A percentile compares a stretch with the other conserved stretches of the same genome.
These are phyloP conservation scores for Botryotinia narcissicola DNA, from an alignment of 2,329 filamentous ascomycete genomes.

Conservation along the genomic window DNA sequence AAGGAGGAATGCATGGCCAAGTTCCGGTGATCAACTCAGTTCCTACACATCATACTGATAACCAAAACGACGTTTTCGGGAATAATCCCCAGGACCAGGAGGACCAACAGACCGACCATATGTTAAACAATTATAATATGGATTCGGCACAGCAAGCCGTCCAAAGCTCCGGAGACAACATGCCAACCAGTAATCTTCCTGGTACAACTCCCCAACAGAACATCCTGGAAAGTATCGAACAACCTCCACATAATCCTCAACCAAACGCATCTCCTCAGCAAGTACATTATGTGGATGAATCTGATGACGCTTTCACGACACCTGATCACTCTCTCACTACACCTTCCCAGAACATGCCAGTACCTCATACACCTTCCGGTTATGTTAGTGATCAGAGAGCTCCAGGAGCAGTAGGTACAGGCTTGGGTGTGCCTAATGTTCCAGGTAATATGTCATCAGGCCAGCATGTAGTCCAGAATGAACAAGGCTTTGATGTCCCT, in stretches of 20 bases:
- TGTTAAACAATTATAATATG: no score
- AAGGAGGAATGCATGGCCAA: neutral
- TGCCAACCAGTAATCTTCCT: neutral
- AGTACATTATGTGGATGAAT: no score
- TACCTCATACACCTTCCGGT: neutral
- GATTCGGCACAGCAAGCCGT: neutral
- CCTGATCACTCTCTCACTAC: neutral
- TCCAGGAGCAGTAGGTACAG: neutral
- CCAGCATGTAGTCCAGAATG: no score
- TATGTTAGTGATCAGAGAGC: neutral
- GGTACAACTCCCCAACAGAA: neutral
- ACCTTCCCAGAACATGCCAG: neutral
- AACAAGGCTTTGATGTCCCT: no score
- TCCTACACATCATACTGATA: no score
- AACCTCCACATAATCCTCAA: neutral
- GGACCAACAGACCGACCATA: no score
- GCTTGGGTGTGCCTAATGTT: no score
- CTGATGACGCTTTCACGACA: no score
- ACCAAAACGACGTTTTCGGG: no score
- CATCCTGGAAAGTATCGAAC: neutral
- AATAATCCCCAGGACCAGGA: no score
- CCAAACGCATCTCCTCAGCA: neutral
- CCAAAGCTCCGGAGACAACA: neutral
- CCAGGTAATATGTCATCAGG: no score
- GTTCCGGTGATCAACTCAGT: neutral